Percentiles rank a stretch among this genome's conserved stretches.
Conservation (phyloP, 2,329 filamentous ascomycete species). For the Rachicladosporium sp. region DNA sequence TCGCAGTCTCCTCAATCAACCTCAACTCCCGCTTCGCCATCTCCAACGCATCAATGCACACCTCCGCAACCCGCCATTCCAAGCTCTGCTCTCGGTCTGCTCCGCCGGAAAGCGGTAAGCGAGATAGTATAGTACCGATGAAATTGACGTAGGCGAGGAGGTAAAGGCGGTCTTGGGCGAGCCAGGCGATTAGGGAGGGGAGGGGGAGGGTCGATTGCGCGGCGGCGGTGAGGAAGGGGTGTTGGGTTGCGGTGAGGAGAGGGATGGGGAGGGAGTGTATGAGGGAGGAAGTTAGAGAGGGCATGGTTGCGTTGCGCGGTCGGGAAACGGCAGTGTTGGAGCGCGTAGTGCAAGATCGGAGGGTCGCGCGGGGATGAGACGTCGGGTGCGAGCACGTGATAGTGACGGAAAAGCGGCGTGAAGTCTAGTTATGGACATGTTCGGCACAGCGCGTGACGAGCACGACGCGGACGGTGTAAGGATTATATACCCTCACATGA, state of each 20-base stretch:
- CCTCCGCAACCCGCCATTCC: slow-evolving; percentile 47
- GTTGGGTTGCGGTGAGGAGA: slow-evolving; percentile 49
- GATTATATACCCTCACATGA: too few relatives aligned
- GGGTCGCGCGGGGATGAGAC: too few relatives aligned
- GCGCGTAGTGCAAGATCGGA: too few relatives aligned
- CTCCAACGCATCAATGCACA: slow-evolving; percentile 50
- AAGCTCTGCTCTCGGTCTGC: slow-evolving; percentile 30
- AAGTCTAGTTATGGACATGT: too few relatives aligned
- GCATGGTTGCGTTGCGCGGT: slow-evolving; percentile 16
- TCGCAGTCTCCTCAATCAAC: slow-evolving; percentile 52
- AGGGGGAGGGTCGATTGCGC: slow-evolving; percentile 51
- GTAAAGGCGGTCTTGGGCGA: slow-evolving; percentile 61
- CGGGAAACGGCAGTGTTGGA: too few relatives aligned
- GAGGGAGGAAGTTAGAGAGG: slow-evolving; percentile 46
- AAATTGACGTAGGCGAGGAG: slow-evolving; percentile 58
- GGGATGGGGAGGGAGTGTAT: slow-evolving; percentile 34
- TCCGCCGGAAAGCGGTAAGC: slow-evolving; percentile 42
- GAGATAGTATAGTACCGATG: slow-evolving; percentile 49
- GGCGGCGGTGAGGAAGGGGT: slow-evolving; percentile 53
- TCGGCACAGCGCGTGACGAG: too few relatives aligned
- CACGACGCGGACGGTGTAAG: too few relatives aligned
- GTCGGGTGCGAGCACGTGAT: too few relatives aligned
- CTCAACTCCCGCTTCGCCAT: slow-evolving; percentile 54
- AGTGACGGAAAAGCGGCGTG: too few relatives aligned
- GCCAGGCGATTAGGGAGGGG: slow-evolving; percentile 48